Evolutionary conservation across 768 basidiomycete species (phyloP).

Genomic region (Podaxis pistillaris): DNA sequence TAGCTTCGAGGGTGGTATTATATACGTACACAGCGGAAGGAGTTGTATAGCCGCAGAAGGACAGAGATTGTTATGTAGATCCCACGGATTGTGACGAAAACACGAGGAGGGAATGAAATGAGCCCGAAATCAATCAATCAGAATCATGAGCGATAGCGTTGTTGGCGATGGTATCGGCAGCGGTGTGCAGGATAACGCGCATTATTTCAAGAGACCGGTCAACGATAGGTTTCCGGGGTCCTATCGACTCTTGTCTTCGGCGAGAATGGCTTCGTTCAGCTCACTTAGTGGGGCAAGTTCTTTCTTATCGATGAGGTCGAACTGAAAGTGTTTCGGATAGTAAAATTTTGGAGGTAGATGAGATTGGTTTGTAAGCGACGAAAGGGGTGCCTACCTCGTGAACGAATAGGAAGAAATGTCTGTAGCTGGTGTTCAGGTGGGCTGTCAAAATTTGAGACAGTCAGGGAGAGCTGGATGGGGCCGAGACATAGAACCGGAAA

Average conservation of each 20-base stretch:
- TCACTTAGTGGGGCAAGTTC: constrained; percentile 94
- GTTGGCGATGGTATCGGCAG: background rate
- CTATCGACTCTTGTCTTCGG: constrained; percentile 48
- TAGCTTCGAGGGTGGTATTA: too few species aligned
- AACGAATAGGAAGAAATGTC: constrained; percentile 96
- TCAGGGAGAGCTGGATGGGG: background rate
- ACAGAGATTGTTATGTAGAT: too few species aligned
- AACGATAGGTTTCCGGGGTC: constrained; percentile 12
- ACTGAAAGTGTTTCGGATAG: constrained; percentile 43
- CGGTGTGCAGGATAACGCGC: background rate
- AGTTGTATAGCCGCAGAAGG: too few species aligned
- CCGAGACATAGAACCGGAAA: background rate
- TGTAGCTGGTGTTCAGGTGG: constrained; percentile 97
- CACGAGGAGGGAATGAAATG: too few species aligned
- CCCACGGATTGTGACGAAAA: too few species aligned
- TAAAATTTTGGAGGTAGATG: constrained; percentile 2
- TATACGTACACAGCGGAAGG: too few species aligned
- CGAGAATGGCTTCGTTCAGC: constrained; percentile 85
- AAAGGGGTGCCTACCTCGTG: constrained; percentile 68
- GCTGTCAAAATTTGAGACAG: constrained; percentile 44
- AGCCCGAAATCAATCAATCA: too few species aligned
- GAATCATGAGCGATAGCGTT: too few species aligned
- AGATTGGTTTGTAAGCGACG: background rate
- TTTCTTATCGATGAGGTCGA: constrained; percentile 94
- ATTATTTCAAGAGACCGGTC: background rate